Evolutionary conservation across 257 asterid species (phyloP), one percentile per base, ranked within the genome.

Genomic region (Thymus quinquecostatus): DNA sequence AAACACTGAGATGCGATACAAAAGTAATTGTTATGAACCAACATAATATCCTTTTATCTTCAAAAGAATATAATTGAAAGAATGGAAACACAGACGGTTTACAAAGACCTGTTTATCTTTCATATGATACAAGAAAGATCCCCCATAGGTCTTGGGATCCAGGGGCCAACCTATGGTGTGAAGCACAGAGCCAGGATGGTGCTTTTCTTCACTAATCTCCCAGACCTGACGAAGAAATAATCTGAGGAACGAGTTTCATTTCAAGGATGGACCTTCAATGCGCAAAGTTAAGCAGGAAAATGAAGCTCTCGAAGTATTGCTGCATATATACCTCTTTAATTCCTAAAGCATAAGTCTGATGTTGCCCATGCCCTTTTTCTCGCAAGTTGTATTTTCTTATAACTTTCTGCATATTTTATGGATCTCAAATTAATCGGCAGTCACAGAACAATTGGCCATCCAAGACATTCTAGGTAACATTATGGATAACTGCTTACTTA

Each of bases 101-200:
- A 74, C 59, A 49, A 34, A 55, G 73, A 92, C 98, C 90, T 91
- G 97, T 78, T 89, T 94, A 77, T 94, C 90, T 40, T 89, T 81
- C 97, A 91, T 88, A 83, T 94, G 99, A 80, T 94, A 94, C 87
- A 94, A 56, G 79, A 91, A 94, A 73, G 97, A 94, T 53, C 99
- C 99, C 55, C 99, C 99, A 79, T 94, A 89, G 32, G 92, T 91
- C 86, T 83, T 89, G 69, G 78, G 82, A 77, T 94, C 96, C 77
- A 94, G 80, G 41, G 99, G 99, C 99, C 99, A 94, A 75, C 99
- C 99, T 66, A 94, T 9, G 27, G 99, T 89, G 77, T 94, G 99
- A 75, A 94, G 81, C 81, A 94, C 97, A 30, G 85, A 80, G 64
- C 97, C 99, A 71, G 96, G 86, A 55, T 83, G 80, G 34, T 89